Conservation (phyloP, 352 stramenopile genomes). For the Pythium grandisporangium region DNA sequence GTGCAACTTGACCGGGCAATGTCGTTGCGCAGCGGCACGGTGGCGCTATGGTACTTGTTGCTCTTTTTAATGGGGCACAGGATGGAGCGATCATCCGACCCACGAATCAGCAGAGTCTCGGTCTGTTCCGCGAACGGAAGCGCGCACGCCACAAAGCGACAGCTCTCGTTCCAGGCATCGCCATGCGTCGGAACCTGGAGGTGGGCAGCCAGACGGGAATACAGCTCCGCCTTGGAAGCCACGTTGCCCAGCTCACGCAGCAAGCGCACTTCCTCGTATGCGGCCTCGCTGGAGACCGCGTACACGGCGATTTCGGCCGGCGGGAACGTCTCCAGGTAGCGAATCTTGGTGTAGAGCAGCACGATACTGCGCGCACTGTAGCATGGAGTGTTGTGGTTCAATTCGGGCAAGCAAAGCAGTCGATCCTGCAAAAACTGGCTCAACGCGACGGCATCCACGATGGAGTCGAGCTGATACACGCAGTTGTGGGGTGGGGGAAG, state of each 20-base stretch:
- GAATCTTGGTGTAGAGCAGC: constrained; percentile 78
- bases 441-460: constrained; percentile 52
- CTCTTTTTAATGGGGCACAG: constrained; percentile 63
- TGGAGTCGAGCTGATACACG: constrained; percentile 28
- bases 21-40: constrained; percentile 47
- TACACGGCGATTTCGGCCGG: constrained; percentile 47
- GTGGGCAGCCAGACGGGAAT: constrained; percentile 49
- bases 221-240: constrained; percentile 43
- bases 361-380: constrained; percentile 73
- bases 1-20: constrained; percentile 80
- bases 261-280: constrained; percentile 60
- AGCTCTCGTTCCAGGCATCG: constrained; percentile 69
- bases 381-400: constrained; percentile 74
- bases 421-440: constrained; percentile 62
- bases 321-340: constrained; percentile 74
- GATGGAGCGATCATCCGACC: constrained; percentile 80
- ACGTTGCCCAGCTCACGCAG: constrained; percentile 52
- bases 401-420: constrained; percentile 58
- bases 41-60: constrained; percentile 88
- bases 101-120: constrained; percentile 71
- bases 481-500: too few relatives aligned
- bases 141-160: constrained; percentile 63
- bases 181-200: constrained; percentile 67
- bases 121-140: constrained; percentile 79
- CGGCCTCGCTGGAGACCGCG: constrained; percentile 29